Base-by-base conservation (phyloP, 345 rosid genomes). In the Melaleuca quinquenervia region DNA sequence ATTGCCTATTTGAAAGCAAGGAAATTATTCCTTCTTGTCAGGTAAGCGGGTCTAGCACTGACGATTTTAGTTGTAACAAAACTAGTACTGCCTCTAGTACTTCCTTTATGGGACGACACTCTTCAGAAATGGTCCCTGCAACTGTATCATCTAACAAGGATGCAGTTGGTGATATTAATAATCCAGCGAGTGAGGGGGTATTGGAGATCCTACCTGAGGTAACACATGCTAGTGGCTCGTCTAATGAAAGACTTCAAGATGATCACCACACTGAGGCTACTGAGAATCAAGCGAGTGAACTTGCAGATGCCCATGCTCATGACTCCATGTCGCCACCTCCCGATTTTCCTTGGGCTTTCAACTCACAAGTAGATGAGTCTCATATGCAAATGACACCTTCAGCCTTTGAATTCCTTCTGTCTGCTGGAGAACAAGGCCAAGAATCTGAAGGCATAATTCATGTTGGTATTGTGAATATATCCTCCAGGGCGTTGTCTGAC, bases 401-500 rank as follows among this genome's bases (percentile, higher is more conserved):
- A 74, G 92, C 91, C 86, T 88, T 91, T 86, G 93, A 93, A 90
- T 86, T 91, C 88, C 91, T 88, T 36, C 62, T 90, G 86, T 90
- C 92, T 60, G 85, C 87, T 90, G 88, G 93, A 87, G 97, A 91
- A 85, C 89, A 70, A 22, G 86, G 82, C 29, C 87, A 14, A 84
- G 87, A 76, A 89, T 91, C 89, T 87, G 91, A 91, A 86, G 88
- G 90, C 84, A 82, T 91, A 62, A 90, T 91, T 55, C 95, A 93
- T 52, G 91, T 90, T 87, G 95, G 91, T 84, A 90, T 91, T 49
- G 91, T 94, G 75, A 91, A 93, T 83, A 90, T 93, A 85, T 91
- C 96, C 52, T 92, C 97, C 82, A 85, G 89, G 88, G 86, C 84
- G 80, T 86, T 89, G 75, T 90, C 95, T 55, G 82, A 86, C 60